Evolutionary conservation across 495 filamentous ascomycete genomes (phyloP), one percentile per base, ranked within the genome.

Genomic region (Aspergillus carlsbadensis): DNA sequence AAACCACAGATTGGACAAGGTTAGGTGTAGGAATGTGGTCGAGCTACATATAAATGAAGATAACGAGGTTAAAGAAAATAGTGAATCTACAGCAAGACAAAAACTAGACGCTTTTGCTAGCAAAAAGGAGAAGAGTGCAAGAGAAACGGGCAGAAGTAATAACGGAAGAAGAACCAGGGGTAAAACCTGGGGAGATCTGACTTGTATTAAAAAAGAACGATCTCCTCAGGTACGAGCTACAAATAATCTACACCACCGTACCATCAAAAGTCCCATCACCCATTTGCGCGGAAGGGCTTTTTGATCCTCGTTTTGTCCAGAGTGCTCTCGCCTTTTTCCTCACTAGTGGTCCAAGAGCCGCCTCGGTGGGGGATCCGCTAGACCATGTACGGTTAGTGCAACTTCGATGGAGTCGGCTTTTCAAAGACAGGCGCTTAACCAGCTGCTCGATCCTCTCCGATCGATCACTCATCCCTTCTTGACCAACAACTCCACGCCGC

Each of bases 311-410:
- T 42, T 40, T 22, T 42, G 36, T 39, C 49, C 48, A 51, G 48
- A 36, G 15, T 15, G 45, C 14, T 53, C 29, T 26, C 20, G n/a
- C 44, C 51, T 45, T 20, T 15, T 22, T 29, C 10, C 42, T 29
- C 8, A 21, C 20, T 37, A 46, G 41, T 36, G 43, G 43, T 48
- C 26, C 65, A 63, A 70, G 65, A 77, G 72, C 71, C 69, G 71
- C 71, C 69, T 65, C 65, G 63, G 64, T 70, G 62, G 66, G 69
- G 66, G 68, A 61, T 57, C 43, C 63, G 55, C 70, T 71, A 70
- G 65, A 29, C 61, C 43, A 31, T n/a, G 52, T 40, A 41, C 57
- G 61, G 60, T 68, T 76, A 74, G 70, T 37, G 46, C 56, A 20
- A 48, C 49, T 18, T 35, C 33, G 44, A 50, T 49, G 52, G 56